Percentiles rank a stretch among this genome's conserved stretches.
Conservation (phyloP, 257 asterid species). For the Jaltomata sinuosa region DNA sequence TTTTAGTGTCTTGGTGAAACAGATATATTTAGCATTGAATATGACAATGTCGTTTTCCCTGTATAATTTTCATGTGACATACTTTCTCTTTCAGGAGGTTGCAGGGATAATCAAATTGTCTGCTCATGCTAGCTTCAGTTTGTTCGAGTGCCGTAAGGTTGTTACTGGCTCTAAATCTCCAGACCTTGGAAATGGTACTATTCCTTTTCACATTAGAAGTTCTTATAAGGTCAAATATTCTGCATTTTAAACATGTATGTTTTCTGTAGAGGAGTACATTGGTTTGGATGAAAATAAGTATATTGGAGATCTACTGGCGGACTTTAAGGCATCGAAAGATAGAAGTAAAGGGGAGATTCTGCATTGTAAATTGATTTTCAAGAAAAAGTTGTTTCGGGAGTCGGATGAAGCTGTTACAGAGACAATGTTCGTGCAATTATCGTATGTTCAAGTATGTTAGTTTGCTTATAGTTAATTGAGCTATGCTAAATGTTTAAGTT, state of each 20-base stretch:
- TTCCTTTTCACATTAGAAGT: not conserved
- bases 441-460: slow-evolving; percentile 76
- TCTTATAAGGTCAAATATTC: not conserved
- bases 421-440: slow-evolving; percentile 90
- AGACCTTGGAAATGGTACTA: slow-evolving; percentile 81
- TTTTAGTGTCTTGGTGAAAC: not conserved
- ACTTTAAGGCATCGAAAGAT: slow-evolving; percentile 89
- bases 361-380: slow-evolving; percentile 78
- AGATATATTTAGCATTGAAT: not conserved
- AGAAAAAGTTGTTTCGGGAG: slow-evolving; percentile 94
- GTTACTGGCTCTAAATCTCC: slow-evolving; percentile 82
- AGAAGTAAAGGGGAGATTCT: slow-evolving; percentile 93
- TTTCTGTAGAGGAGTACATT: slow-evolving; percentile 65
- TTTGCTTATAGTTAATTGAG: not conserved
- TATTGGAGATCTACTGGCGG: slow-evolving; percentile 92
- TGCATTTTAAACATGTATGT: slow-evolving; percentile 2
- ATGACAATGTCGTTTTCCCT: not conserved
- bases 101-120: slow-evolving; percentile 89
- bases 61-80: not conserved
- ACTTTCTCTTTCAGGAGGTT: slow-evolving; percentile 62
- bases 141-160: slow-evolving; percentile 91
- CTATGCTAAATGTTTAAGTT: not conserved
- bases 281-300: slow-evolving; percentile 92
- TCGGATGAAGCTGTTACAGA: slow-evolving; percentile 90
- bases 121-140: slow-evolving; percentile 81